A percentile compares a stretch with the other conserved stretches of the same genome.
phyloP scores from a whole-genome alignment of 2,329 filamentous ascomycete genomes.

The Byssochlamys sp. region DNA sequence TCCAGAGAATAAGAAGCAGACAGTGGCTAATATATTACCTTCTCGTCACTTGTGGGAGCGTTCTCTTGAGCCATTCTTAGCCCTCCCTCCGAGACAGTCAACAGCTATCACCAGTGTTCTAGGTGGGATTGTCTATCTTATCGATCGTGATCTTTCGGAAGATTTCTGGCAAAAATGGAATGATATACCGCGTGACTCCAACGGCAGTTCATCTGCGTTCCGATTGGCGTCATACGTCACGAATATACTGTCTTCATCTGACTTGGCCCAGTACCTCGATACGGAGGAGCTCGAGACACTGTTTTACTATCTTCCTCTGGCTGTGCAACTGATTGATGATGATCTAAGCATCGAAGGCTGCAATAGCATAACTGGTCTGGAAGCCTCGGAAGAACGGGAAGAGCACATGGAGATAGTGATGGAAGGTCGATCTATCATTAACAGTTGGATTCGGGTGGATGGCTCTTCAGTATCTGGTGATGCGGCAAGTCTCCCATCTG shows the following conservation, averaged over 20 bases:
- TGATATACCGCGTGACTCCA: constrained; percentile 50
- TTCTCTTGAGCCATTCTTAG: constrained; percentile 48
- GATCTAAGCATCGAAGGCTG: constrained; percentile 48
- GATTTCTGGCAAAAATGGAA: constrained; percentile 15
- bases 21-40: constrained; percentile 49
- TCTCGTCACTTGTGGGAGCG: constrained; percentile 54
- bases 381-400: constrained; percentile 40
- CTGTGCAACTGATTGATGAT: constrained; percentile 49
- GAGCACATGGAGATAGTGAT: constrained; percentile 46
- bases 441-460: constrained; percentile 30
- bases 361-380: constrained; percentile 44
- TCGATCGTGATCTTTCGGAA: constrained; percentile 29
- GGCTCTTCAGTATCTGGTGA: constrained; percentile 7
- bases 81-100: constrained; percentile 40
- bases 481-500: constrained; percentile 14
- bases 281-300: constrained; percentile 29
- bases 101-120: constrained; percentile 66
- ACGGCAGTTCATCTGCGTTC: constrained; percentile 62
- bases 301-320: constrained; percentile 45
- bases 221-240: constrained; percentile 65
- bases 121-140: constrained; percentile 59
- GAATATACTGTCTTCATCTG: constrained; percentile 44
- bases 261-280: constrained; percentile 23
- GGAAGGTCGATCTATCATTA: constrained; percentile 41
- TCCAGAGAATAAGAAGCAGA: constrained; percentile 16